phyloP scores from a whole-genome alignment of 2,329 filamentous ascomycete genomes.

The Davidsoniella eucalypti region DNA sequence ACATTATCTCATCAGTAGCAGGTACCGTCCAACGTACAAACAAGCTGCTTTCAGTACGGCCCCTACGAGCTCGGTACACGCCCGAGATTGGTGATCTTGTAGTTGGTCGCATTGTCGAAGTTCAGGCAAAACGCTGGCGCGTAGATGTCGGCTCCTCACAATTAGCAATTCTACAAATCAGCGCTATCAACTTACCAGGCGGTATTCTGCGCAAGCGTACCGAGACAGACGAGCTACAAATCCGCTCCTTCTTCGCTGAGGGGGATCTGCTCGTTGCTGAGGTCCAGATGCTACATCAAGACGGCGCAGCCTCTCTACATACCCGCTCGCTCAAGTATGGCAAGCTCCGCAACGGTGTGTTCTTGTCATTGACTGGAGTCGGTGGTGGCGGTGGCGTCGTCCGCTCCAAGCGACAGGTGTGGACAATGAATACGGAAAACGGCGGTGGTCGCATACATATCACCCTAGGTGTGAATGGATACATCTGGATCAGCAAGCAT shows the following conservation, averaged over 20 bases:
- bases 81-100: slow-evolving; percentile 95
- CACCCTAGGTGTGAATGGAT: slow-evolving; percentile 86
- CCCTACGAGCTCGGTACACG: slow-evolving; percentile 79
- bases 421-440: slow-evolving; percentile 50
- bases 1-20: slow-evolving; percentile 78
- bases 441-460: slow-evolving; percentile 59
- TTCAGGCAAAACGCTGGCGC: slow-evolving; percentile 86
- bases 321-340: slow-evolving; percentile 86
- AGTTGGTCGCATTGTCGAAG: slow-evolving; percentile 81
- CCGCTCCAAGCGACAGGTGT: slow-evolving; percentile 68
- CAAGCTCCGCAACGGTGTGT: slow-evolving; percentile 85
- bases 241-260: slow-evolving; percentile 91
- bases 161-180: slow-evolving; percentile 70
- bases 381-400: slow-evolving; percentile 81
- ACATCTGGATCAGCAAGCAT: slow-evolving; percentile 88
- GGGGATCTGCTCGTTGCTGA: slow-evolving; percentile 89
- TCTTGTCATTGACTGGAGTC: slow-evolving; percentile 64
- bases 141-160: slow-evolving; percentile 84
- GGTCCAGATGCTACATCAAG: slow-evolving; percentile 74
- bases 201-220: slow-evolving; percentile 83
- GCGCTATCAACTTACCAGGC: slow-evolving; percentile 84
- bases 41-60: slow-evolving; percentile 83
- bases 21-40: slow-evolving; percentile 87
- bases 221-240: slow-evolving; percentile 91
- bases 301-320: slow-evolving; percentile 76